Base-by-base conservation (phyloP, 495 filamentous ascomycete species). In the Entonaema liquescens region DNA sequence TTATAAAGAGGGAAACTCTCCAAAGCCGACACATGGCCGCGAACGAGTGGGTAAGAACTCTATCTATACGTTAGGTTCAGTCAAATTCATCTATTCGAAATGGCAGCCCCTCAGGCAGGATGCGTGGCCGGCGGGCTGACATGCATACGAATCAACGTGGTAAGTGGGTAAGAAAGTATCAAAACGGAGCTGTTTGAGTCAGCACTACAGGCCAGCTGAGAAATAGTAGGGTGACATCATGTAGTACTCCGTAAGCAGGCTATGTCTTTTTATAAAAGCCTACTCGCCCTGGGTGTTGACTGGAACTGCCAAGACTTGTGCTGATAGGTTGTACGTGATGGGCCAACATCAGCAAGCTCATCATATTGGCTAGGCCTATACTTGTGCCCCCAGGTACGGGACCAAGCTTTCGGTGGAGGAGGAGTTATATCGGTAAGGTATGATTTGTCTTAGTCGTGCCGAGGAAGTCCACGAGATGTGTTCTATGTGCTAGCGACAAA, bases 131-230 rank as follows among this genome's bases (percentile, higher is more conserved):
- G 19, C 54, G 50, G 59, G 59, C 60, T 59, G 52, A 67, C 69
- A 62, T 72, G 64, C 69, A 72, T 72, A 17, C 21, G n/a, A 35
- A 58, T 35, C 17, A 67, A 59, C 62, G 52, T 71, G 62, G 62
- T 58, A 59, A 65, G 58, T 66, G 69, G 63, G 28, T 67, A 59
- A 19, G 44, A 47, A 64, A 9, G 28, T 33, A 26, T 26, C 40
- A 40, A 53, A 71, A 58, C 23, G 62, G 36, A 67, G 40, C 40
- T 50, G 9, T 35, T 68, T 31, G 59, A 68, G 33, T 72, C 70
- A 72, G 70, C 70, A 50, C 60, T 68, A 72, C 56, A 54, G 49
- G 12, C 21, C 29, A 72, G 70, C 70, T 72, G 70, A 72, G 54
- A 55, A 57, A 21, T 38, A 38, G 64, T 49, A 68, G 64, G 70